Evolutionary conservation across 108 stramenopile genomes (phyloP).

Genomic region (Fragilaria crotonensis): DNA sequence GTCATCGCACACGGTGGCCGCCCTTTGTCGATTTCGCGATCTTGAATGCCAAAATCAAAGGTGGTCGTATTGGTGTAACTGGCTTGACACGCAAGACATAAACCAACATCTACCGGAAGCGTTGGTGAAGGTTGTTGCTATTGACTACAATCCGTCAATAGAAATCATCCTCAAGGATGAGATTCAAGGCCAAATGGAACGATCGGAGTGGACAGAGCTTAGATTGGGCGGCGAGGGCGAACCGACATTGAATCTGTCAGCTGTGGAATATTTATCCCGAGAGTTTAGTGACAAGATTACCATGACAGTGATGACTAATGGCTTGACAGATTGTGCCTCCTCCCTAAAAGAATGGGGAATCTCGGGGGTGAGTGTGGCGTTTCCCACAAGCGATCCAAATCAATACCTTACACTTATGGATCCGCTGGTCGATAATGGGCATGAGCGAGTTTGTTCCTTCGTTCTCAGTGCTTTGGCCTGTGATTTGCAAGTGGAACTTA

Average conservation of each 20-base stretch:
- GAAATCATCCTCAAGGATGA: too few relatives aligned
- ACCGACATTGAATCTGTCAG: conserved; percentile 57
- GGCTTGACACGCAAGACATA: conserved; percentile 9
- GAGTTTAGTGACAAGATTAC: conserved; percentile 1
- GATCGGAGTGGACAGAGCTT: too few relatives aligned
- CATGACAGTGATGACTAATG: conserved; percentile 44
- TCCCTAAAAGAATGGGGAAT: conserved; percentile 17
- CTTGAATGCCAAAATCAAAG: conserved; percentile 17
- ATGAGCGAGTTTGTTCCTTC: conserved; percentile 47
- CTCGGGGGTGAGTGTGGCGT: conserved; percentile 26
- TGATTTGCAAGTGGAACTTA: conserved; percentile 50
- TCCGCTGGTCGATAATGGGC: too few relatives aligned
- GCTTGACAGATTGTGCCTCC: conserved; percentile 13
- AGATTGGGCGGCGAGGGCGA: conserved; percentile 77
- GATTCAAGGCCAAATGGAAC: too few relatives aligned
- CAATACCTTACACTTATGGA: conserved; percentile 33
- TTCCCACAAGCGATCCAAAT: conserved; percentile 29
- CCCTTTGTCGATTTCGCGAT: conserved; percentile 46
- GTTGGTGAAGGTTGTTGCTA: background rate
- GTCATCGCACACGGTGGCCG: conserved; percentile 31
- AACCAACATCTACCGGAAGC: conserved; percentile 12
- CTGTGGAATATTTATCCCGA: conserved; percentile 26
- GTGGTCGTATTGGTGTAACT: conserved; percentile 13
- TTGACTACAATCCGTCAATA: too few relatives aligned
- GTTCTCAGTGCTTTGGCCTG: conserved; percentile 29